phyloP scores from a whole-genome alignment of 805 yeast species.

The Ogataea naganishii region DNA sequence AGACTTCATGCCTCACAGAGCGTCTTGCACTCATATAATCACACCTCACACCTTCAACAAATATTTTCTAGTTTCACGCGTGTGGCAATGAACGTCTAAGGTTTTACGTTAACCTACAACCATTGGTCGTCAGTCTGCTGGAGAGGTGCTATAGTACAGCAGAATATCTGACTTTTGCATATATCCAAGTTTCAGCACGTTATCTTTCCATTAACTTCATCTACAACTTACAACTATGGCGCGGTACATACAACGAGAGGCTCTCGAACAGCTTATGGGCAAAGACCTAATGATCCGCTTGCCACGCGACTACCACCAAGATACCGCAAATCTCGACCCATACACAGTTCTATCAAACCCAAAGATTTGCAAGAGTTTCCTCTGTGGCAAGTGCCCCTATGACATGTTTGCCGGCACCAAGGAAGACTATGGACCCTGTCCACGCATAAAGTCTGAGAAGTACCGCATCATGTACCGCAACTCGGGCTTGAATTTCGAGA shows the following conservation, averaged over 20 bases:
- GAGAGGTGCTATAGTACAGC: too few species aligned
- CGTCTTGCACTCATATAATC: too few species aligned
- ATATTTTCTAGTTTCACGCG: too few species aligned
- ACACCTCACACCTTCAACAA: too few species aligned
- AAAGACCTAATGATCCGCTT: constrained; percentile 32
- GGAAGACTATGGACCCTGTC: constrained; percentile 75
- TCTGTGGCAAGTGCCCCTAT: constrained; percentile 83
- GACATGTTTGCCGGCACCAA: constrained; percentile 79
- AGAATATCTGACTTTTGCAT: too few species aligned
- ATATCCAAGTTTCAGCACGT: too few species aligned
- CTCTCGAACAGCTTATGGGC: constrained; percentile 78
- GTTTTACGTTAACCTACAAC: too few species aligned
- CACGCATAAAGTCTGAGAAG: constrained; percentile 64
- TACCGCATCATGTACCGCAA: constrained; percentile 61
- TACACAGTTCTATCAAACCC: constrained; percentile 35
- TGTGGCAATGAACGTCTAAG: too few species aligned
- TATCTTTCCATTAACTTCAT: too few species aligned
- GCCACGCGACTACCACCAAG: constrained; percentile 18
- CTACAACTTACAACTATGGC: too few species aligned
- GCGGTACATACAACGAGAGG: constrained; percentile 70
- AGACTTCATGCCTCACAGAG: too few species aligned
- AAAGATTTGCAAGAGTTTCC: constrained; percentile 66
- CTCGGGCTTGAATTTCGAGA: constrained; percentile 29
- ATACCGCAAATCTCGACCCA: constrained; percentile 4
- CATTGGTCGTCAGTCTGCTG: too few species aligned